Evolutionary conservation across 73 alveolate genomes (phyloP).

Genomic region (Paramecium sonneborni): DNA sequence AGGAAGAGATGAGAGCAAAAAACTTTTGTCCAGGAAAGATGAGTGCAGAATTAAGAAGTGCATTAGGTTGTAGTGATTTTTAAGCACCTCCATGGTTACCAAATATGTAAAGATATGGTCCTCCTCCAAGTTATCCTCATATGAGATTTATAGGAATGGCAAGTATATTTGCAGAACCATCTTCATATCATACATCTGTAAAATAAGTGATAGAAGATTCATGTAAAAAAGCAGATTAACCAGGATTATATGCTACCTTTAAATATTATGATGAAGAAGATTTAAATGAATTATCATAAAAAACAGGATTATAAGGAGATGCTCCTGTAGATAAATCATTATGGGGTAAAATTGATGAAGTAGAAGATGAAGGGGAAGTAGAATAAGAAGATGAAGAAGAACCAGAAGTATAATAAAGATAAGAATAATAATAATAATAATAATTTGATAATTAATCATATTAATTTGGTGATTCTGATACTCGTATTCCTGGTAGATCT

Average conservation of each 20-base stretch:
- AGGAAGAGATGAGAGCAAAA: slow-evolving; percentile 86
- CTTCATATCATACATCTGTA: slow-evolving; percentile 79
- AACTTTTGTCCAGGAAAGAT: slow-evolving; percentile 93
- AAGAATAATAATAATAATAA: not conserved
- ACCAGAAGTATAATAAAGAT: not conserved
- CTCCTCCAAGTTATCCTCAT: slow-evolving; percentile 99
- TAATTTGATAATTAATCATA: not conserved
- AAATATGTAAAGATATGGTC: slow-evolving; percentile 99
- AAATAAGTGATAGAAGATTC: slow-evolving; percentile 76
- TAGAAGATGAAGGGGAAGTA: slow-evolving; percentile 67
- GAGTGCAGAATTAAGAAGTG: slow-evolving; percentile 92
- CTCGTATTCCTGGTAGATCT: slow-evolving; percentile 16
- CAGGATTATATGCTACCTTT: slow-evolving; percentile 63
- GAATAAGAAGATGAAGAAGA: slow-evolving; percentile 56
- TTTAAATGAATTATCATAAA: slow-evolving; percentile 57
- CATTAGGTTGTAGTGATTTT: slow-evolving; percentile 94
- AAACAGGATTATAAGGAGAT: slow-evolving; percentile 56
- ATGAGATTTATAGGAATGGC: slow-evolving; percentile 94
- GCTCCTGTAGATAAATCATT: slow-evolving; percentile 62
- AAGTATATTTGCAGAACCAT: slow-evolving; percentile 74
- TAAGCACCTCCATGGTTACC: slow-evolving; percentile 98
- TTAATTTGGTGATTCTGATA: not conserved
- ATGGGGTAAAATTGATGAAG: slow-evolving; percentile 65
- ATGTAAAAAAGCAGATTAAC: slow-evolving; percentile 60
- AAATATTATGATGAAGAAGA: slow-evolving; percentile 62